Evolutionary conservation across 306 rosid species (phyloP).

Genomic region (Astragalus glycyphyllos): DNA sequence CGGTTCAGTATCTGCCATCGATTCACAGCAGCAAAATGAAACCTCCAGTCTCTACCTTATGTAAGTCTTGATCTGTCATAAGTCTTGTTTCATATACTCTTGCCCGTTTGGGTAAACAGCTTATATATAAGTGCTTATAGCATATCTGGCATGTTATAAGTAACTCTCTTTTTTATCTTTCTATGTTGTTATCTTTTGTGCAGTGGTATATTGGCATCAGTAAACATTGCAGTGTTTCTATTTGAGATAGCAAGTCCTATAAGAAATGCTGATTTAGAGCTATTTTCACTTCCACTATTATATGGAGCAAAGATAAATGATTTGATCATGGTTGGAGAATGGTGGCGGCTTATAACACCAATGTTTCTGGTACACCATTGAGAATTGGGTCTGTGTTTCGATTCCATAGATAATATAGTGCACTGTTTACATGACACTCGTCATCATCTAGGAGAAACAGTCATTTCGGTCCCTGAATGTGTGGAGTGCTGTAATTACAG

Average conservation of each 20-base stretch:
- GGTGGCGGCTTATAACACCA: conserved; percentile 99
- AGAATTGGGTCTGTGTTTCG: conserved; percentile 80
- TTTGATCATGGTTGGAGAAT: conserved; percentile 83
- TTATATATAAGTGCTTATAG: no score
- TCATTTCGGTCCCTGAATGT: no score
- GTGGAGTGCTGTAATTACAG: no score
- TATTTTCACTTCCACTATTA: conserved; percentile 71
- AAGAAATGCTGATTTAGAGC: conserved; percentile 62
- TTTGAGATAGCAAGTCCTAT: conserved; percentile 96
- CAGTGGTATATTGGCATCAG: conserved; percentile 80
- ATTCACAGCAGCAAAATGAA: conserved; percentile 53
- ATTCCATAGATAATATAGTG: conserved; percentile 50
- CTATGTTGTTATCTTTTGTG: conserved; percentile 44
- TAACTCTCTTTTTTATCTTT: conserved; percentile 29
- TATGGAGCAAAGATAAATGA: conserved; percentile 92
- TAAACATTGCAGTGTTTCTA: conserved; percentile 85
- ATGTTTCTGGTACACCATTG: conserved; percentile 99
- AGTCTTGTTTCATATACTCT: conserved; percentile 2
- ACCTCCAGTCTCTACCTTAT: conserved; percentile 64
- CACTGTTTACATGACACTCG: conserved; percentile 34
- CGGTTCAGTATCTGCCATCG: conserved; percentile 39
- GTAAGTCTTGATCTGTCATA: conserved; percentile 44
- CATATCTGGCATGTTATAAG: background rate
- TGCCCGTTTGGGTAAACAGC: background rate
- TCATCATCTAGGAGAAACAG: background rate